Evolutionary conservation across 805 yeast genomes (phyloP).

Genomic region (Lachancea thermotolerans): DNA sequence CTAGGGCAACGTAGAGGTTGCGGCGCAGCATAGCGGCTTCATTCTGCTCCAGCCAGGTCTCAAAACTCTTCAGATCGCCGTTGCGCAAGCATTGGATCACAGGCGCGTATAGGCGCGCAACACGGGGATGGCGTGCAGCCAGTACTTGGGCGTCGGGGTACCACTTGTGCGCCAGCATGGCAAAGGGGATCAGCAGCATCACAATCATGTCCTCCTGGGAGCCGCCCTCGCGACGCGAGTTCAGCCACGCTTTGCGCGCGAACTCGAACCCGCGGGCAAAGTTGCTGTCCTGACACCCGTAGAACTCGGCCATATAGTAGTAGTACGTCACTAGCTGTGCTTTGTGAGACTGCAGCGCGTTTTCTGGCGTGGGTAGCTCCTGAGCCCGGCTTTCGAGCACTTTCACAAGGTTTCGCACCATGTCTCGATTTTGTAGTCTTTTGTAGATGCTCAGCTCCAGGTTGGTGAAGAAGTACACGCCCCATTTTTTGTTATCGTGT

Average conservation of each 20-base stretch:
- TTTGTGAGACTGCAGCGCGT: conserved; percentile 32
- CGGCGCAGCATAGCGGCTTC: conserved; percentile 48
- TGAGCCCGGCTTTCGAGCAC: conserved; percentile 39
- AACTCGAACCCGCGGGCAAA: conserved; percentile 44
- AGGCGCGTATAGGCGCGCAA: conserved; percentile 39
- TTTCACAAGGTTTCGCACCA: conserved; percentile 67
- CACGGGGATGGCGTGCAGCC: conserved; percentile 34
- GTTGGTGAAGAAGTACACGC: conserved; percentile 65
- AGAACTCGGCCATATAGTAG: conserved; percentile 63
- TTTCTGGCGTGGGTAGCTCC: conserved; percentile 45
- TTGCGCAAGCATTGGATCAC: conserved; percentile 41
- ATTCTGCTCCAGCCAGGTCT: conserved; percentile 37
- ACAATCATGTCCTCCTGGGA: conserved; percentile 38
- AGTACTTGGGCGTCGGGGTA: conserved; percentile 42
- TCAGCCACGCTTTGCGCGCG: conserved; percentile 41
- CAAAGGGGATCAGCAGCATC: conserved; percentile 56
- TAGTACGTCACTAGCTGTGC: conserved; percentile 53
- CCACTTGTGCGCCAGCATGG: conserved; percentile 41
- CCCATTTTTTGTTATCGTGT: conserved; percentile 46
- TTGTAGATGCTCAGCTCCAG: conserved; percentile 65
- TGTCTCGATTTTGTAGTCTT: conserved; percentile 56
- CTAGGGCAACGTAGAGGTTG: conserved; percentile 54
- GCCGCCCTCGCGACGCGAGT: conserved; percentile 11
- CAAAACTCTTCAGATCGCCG: conserved; percentile 55
- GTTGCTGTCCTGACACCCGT: conserved; percentile 55